Evolutionary conservation across 1,139 yeast genomes (phyloP), one percentile per base, ranked within the genome.

Genomic region (Debaryomyces udenii): DNA sequence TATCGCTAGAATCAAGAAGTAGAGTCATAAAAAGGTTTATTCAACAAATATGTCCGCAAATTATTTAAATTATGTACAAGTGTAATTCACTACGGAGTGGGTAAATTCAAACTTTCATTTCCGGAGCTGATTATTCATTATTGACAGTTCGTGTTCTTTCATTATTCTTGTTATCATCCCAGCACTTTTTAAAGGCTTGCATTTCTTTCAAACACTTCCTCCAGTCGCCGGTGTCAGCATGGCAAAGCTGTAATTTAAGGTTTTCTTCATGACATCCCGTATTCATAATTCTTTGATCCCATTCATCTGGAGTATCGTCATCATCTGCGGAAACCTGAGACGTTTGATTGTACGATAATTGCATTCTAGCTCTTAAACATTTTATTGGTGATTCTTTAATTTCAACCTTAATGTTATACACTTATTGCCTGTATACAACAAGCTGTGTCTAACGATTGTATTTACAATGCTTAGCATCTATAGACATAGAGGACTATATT

Each of bases 151-250:
- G 56, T 0, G 84, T 79, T 30, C 91, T 62, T 40, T 67, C 66
- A 57, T 82, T 72, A 55, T 85, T 85, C 44, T 74, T 70, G 57
- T 81, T 73, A 13, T 47, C 60, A 6, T 64, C 77, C 94, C 94
- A 85, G 62, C 94, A 85, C 51, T 76, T 70, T 39, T 78, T 71
- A 56, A 85, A 84, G 1, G 78, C 86, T 33, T 71, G 70, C 86
- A 85, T 80, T 68, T 86, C 91, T 23, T 68, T 63, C 2, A 76
- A 51, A 51, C 95, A 86, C 56, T 80, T 66, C 47, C 94, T 66
- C 95, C 94, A 86, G 58, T 86, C 94, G 3, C 84, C 83, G 0
- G 81, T 83, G 49, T 86, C 93, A 6, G 91, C 90, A 56, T 84
- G 91, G 49, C 95, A 86, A 23, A 86, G 61, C 49, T 82, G 89